Evolutionary conservation across 352 stramenopile genomes (phyloP).

Genomic region (Nothophytophthora sp.): DNA sequence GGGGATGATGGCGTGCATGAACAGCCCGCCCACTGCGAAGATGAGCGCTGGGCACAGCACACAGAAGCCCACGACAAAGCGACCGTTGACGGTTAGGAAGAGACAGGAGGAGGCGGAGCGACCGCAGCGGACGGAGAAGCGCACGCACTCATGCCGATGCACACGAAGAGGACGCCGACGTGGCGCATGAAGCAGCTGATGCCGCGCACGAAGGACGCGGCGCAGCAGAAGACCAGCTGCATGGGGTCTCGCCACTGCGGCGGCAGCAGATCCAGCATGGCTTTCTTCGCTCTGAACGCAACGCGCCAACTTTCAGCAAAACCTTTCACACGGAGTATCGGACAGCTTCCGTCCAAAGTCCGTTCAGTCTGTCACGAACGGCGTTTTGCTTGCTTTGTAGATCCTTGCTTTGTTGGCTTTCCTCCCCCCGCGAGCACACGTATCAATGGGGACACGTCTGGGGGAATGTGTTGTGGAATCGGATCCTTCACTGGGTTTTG

Average conservation of each 20-base stretch:
- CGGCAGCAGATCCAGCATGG: conserved; percentile 22
- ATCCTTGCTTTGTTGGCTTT: too few species aligned
- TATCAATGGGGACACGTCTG: too few species aligned
- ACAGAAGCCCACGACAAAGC: too few species aligned
- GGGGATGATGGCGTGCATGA: conserved; percentile 56
- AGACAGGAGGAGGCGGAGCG: not conserved
- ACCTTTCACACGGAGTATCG: too few species aligned
- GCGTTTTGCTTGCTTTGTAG: too few species aligned
- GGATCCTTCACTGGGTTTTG: too few species aligned
- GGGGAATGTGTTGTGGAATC: too few species aligned
- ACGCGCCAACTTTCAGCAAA: too few species aligned
- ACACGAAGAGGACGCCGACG: conserved; percentile 41
- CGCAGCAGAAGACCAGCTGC: conserved; percentile 42
- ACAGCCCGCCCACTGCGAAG: conserved; percentile 38
- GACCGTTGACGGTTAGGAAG: conserved; percentile 2
- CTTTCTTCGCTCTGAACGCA: too few species aligned
- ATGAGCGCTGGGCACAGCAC: conserved; percentile 30
- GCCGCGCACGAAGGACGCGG: conserved; percentile 26
- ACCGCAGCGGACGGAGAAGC: not conserved
- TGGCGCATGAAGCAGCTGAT: conserved; percentile 51
- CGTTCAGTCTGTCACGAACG: too few species aligned
- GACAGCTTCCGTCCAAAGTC: too few species aligned
- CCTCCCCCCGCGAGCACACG: too few species aligned
- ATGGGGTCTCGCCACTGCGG: conserved; percentile 58
- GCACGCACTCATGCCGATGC: conserved; percentile 42